These are phyloP conservation scores for Mortierella sp. DNA, from an alignment of 371 early-diverging fungal genomes.

Conservation along the genomic window DNA sequence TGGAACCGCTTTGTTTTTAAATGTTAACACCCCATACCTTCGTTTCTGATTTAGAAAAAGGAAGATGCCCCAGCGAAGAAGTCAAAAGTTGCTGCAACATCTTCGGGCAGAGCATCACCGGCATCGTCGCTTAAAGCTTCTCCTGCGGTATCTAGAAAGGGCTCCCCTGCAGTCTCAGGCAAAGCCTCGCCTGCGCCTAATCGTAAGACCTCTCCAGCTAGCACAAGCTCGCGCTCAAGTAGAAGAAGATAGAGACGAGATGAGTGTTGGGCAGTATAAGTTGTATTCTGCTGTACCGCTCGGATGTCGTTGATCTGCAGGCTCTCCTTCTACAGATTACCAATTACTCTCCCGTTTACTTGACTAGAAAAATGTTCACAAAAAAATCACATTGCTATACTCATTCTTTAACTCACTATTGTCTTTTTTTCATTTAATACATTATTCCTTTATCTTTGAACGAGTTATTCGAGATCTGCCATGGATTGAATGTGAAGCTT, in stretches of 20 bases:
- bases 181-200: slow-evolving; percentile 39
- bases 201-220: slow-evolving; percentile 26
- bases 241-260: slow-evolving; percentile 26
- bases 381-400: neutral
- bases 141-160: slow-evolving; percentile 48
- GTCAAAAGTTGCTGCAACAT: slow-evolving; percentile 25
- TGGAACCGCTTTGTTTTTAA: neutral
- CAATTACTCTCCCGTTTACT: neutral
- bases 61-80: slow-evolving; percentile 40
- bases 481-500: slow-evolving; percentile 41
- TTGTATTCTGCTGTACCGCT: neutral
- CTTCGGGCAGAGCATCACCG: slow-evolving; percentile 45
- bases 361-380: neutral
- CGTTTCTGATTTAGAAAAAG: slow-evolving; percentile 30
- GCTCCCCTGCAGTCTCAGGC: slow-evolving; percentile 51
- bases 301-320: neutral
- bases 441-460: neutral
- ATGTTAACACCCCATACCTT: neutral
- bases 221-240: slow-evolving; percentile 45
- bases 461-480: slow-evolving; percentile 13
- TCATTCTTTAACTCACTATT: neutral
- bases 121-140: slow-evolving; percentile 47
- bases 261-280: neutral
- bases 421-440: slow-evolving; percentile 2
- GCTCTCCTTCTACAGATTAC: too few species aligned